Evolutionary conservation across 306 rosid genomes (phyloP).

Genomic region (Prunus salicina): DNA sequence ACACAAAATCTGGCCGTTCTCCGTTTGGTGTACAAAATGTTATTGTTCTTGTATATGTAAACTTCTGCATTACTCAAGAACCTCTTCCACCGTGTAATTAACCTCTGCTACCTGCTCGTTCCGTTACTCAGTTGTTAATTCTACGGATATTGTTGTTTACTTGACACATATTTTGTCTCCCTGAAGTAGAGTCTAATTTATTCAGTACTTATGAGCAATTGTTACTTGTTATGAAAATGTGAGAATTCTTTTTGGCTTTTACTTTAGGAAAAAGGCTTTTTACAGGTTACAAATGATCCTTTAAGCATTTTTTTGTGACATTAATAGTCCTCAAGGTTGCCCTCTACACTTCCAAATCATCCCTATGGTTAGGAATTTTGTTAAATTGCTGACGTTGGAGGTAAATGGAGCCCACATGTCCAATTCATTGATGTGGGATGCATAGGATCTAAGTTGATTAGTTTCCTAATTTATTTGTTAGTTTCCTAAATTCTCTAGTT

Average conservation of each 20-base stretch:
- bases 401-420: too few relatives aligned
- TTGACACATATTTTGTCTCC: neutral
- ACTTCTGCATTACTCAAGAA: constrained; percentile 16
- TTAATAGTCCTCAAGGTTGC: too few relatives aligned
- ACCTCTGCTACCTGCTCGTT: constrained; percentile 14
- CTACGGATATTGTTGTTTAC: neutral
- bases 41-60: constrained; percentile 30
- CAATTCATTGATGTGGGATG: too few relatives aligned
- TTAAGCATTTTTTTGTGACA: too few relatives aligned
- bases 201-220: neutral
- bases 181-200: neutral
- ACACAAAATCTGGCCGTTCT: constrained; percentile 3
- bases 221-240: neutral
- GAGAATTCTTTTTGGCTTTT: neutral
- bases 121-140: neutral
- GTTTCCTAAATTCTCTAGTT: too few relatives aligned
- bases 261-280: too few relatives aligned
- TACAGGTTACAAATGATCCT: too few relatives aligned
- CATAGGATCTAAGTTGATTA: too few relatives aligned
- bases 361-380: too few relatives aligned
- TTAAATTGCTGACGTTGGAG: too few relatives aligned
- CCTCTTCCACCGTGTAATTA: constrained; percentile 33
- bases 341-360: too few relatives aligned
- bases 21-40: constrained; percentile 44
- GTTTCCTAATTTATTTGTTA: too few relatives aligned